Evolutionary conservation across 2,329 filamentous ascomycete genomes (phyloP), one percentile per base, ranked within the genome.

Genomic region (Cladobotryum mycophilum): DNA sequence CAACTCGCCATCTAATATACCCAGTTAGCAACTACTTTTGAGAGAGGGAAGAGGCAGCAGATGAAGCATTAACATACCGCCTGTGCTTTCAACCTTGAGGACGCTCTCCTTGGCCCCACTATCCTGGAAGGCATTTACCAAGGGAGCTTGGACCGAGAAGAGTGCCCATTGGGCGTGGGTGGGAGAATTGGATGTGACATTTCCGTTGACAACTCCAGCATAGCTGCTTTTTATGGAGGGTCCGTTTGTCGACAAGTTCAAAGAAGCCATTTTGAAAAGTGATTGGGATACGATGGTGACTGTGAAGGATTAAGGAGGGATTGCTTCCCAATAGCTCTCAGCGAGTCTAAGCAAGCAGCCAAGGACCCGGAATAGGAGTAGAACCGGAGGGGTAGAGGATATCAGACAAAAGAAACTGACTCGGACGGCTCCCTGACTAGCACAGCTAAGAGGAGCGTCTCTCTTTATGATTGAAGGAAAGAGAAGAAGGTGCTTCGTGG

Each of bases 151-250:
- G 38, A 99, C 93, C 7, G 88, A 88, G 73, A 95, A 96, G 55
- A 99, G 76, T 17, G 89, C 92, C 93, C 93, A 99, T 75, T 92
- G 88, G 56, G 82, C 90, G 64, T 88, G 88, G 44, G 90, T 96
- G 37, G 88, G 80, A 44, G 91, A 96, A 65, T 76, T 76, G 35
- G 78, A 75, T 34, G 76, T 22, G 72, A 67, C 47, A 73, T 66
- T 44, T 54, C 73, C 75, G 60, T 79, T 81, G 61, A 82, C 69
- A 54, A 83, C 78, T 46, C 73, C 75, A 60, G 76, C 74, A 66
- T 83, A 89, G 77, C 85, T 89, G 73, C 85, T 89, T 73, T 86
- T 88, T 62, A 97, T 96, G 53, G 84, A 89, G 56, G 85, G 83
- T 12, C 87, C 87, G 67, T 90, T 88, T 65, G 81, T 82, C 56